A percentile compares a stretch with the other conserved stretches of the same genome.
phyloP scores from a whole-genome alignment of 345 rosid species.

The Eucalyptus sp. region DNA sequence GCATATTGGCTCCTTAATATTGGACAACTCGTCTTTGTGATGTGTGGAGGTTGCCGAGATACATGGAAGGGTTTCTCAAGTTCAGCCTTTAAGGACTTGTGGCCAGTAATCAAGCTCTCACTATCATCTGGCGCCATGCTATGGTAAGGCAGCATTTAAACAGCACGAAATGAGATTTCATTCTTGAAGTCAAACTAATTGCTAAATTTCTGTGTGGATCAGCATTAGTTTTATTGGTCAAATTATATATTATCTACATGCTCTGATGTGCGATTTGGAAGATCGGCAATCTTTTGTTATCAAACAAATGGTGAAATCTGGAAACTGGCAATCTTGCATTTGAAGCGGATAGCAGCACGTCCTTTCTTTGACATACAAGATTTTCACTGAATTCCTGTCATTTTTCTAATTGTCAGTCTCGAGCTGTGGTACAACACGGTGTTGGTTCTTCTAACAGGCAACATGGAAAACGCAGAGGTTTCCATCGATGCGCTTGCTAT shows the following conservation, averaged over 20 bases:
- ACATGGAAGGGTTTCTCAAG: conserved; percentile 71
- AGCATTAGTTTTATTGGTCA: not conserved
- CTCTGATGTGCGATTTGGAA: not conserved
- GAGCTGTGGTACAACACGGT: conserved; percentile 83
- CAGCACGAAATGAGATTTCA: not conserved
- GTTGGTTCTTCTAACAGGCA: conserved; percentile 57
- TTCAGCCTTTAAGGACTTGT: conserved; percentile 53
- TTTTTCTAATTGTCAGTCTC: conserved; percentile 24
- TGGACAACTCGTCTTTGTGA: conserved; percentile 58
- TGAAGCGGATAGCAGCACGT: not conserved
- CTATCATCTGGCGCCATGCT: conserved; percentile 73
- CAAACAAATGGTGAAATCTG: not conserved
- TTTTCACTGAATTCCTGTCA: not conserved
- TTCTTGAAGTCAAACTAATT: not conserved
- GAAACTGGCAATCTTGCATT: not conserved
- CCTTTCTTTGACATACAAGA: not conserved
- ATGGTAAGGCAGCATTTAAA: conserved; percentile 27
- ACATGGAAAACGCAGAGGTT: conserved; percentile 46
- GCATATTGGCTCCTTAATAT: conserved; percentile 69
- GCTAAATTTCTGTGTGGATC: not conserved
- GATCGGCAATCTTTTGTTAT: not conserved
- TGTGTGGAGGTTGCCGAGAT: conserved; percentile 48
- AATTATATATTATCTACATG: not conserved
- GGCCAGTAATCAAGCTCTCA: conserved; percentile 63
- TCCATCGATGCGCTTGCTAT: conserved; percentile 68